Conservation (phyloP, 2,329 filamentous ascomycete genomes). For the Chaetomium globosum region DNA sequence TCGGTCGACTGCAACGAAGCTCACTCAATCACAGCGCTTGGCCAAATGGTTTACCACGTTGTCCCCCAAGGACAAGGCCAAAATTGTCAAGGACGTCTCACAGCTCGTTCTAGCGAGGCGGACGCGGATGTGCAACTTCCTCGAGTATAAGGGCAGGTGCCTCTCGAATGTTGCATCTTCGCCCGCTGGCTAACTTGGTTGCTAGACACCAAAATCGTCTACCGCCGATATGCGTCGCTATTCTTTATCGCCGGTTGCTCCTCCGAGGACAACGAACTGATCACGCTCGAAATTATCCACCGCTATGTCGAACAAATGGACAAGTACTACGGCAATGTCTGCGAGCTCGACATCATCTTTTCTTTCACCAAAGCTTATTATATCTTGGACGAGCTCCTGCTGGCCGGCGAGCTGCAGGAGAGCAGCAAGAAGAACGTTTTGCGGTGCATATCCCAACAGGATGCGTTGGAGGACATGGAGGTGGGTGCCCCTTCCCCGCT, state of each 20-base stretch:
- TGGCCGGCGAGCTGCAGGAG: slow-evolving; percentile 96
- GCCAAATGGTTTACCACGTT: slow-evolving; percentile 99
- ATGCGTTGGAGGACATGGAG: slow-evolving; percentile 98
- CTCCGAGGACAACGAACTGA: slow-evolving; percentile 96
- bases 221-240: slow-evolving; percentile 95
- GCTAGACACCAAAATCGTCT: slow-evolving; percentile 98
- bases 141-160: slow-evolving; percentile 90
- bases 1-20: slow-evolving; percentile 1
- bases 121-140: slow-evolving; percentile 99
- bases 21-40: slow-evolving; percentile 67
- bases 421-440: slow-evolving; percentile 99
- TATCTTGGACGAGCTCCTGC: slow-evolving; percentile 92
- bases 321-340: slow-evolving; percentile 99
- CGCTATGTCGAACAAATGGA: slow-evolving; percentile 99
- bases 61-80: slow-evolving; percentile 97
- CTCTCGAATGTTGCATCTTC: neutral
- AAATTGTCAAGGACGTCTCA: slow-evolving; percentile 99
- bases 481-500: slow-evolving; percentile 60
- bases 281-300: slow-evolving; percentile 97
- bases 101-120: slow-evolving; percentile 93
- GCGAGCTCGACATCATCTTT: slow-evolving; percentile 99
- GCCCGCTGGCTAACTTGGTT: slow-evolving; percentile 17
- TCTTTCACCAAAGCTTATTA: slow-evolving; percentile 99
- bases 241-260: slow-evolving; percentile 99
- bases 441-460: slow-evolving; percentile 93